Evolutionary conservation across 768 basidiomycete genomes (phyloP), one percentile per base, ranked within the genome.

Genomic region (Amylocystis lapponica): DNA sequence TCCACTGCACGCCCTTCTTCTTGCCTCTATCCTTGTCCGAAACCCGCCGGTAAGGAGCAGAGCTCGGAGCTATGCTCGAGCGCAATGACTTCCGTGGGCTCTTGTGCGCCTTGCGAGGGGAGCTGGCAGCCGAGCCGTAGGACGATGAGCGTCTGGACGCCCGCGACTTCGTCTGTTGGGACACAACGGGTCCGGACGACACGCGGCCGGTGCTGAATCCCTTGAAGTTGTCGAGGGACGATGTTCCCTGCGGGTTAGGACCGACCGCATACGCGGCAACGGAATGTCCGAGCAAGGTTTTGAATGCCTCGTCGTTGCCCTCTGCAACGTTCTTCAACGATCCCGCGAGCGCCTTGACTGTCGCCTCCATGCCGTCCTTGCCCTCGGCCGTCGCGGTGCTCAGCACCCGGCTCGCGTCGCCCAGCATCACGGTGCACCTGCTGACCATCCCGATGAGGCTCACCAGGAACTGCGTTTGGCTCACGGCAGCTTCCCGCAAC

Each of bases 1-100:
- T 76, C 90, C 90, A 93, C 57, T 92, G 86, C 3, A 93, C 86
- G 41, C 76, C 82, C 60, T 91, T 90, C 52, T 72, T 75, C 46
- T 72, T 69, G 44, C 69, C 77, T 48, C 74, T 77, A 56, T 79
- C 76, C 57, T 78, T 81, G 47, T 83, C 81, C 1, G 82, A 79
- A 14, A 72, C 69, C 40, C 79, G 73, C 30, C 81, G 70, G 55
- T 84, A 83, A 2, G 84, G 76, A 34, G 76, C 74, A 12, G 74
- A 64, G 13, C 46, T 36, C 2, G 41, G 38, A 23, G 67, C 62
- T 19, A 79, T 59, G 51, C 79, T 86, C 17, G 82, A 74, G n/a
- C 85, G 80, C 34, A 83, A 56, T 12, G 84, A 85, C 59, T 80
- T 84, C 44, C 86, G 74, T 2, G 88, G 87, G 16, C 50, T 57